These are phyloP conservation scores for Rhinocladiella similis DNA, from an alignment of 2,329 filamentous ascomycete species.

Conservation along the genomic window DNA sequence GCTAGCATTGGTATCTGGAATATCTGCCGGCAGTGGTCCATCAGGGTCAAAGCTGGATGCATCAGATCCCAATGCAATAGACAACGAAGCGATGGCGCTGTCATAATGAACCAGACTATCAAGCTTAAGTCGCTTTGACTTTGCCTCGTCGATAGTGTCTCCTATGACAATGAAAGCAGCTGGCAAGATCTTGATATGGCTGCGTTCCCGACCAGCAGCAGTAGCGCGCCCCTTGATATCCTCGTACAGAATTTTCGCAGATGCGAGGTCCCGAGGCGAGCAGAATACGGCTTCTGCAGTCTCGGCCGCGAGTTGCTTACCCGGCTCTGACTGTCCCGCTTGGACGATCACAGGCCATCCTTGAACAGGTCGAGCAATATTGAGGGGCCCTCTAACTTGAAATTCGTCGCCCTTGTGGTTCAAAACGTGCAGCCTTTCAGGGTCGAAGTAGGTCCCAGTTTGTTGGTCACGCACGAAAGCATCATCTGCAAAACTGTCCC, in stretches of 20 bases:
- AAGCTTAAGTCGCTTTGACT: constrained; percentile 49
- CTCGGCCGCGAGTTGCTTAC: constrained; percentile 53
- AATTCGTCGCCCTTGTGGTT: constrained; percentile 53
- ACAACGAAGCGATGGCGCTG: constrained; percentile 55
- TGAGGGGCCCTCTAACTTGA: constrained; percentile 50
- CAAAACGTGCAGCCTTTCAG: constrained; percentile 53
- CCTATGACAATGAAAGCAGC: constrained; percentile 54
- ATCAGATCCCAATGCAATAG: constrained; percentile 40
- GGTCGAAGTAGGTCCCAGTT: constrained; percentile 52
- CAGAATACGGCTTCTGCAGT: constrained; percentile 57
- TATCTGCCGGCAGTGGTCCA: constrained; percentile 47
- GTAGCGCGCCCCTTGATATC: constrained; percentile 53
- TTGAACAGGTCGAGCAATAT: constrained; percentile 55
- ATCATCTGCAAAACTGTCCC: constrained; percentile 59
- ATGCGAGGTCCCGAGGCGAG: constrained; percentile 47
- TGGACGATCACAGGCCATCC: constrained; percentile 59
- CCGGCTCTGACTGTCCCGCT: constrained; percentile 55
- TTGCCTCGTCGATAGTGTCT: constrained; percentile 51
- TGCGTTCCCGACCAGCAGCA: constrained; percentile 46
- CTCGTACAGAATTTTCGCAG: constrained; percentile 50
- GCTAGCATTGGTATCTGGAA: constrained; percentile 57
- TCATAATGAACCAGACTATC: constrained; percentile 57
- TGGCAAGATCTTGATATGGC: constrained; percentile 54
- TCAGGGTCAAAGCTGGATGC: constrained; percentile 52
- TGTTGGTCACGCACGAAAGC: constrained; percentile 53